Conservation (phyloP, 164 flowering plant species). For the Stephania cephalantha region DNA sequence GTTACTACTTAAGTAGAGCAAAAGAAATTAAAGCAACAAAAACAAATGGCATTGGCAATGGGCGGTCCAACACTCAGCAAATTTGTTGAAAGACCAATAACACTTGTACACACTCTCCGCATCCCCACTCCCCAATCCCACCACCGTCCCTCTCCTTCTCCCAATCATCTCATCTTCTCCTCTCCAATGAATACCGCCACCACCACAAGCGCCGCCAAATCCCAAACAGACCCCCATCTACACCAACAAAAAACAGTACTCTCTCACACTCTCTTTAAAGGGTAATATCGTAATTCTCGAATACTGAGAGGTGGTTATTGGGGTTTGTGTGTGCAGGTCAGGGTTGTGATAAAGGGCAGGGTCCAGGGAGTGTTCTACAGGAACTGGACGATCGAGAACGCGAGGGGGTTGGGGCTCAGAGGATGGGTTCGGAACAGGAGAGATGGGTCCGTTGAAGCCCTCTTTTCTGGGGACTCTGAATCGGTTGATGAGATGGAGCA, state of each 20-base stretch:
- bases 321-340: conserved; percentile 41
- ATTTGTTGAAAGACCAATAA: not conserved
- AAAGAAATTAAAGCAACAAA: no score
- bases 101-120: not conserved
- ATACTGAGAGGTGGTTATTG: no score
- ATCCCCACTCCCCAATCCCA: no score
- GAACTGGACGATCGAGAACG: conserved; percentile 86
- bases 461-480: conserved; percentile 59
- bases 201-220: not conserved
- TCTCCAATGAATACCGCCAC: not conserved
- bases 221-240: conserved; percentile 2
- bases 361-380: conserved; percentile 91
- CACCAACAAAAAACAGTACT: conserved; percentile 19
- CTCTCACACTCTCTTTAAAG: not conserved
- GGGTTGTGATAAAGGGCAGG: conserved; percentile 62
- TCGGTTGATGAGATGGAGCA: conserved; percentile 71
- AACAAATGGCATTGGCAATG: not conserved
- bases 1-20: no score
- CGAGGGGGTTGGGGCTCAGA: conserved; percentile 43
- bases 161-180: not conserved
- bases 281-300: not conserved
- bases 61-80: not conserved
- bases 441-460: conserved; percentile 59
- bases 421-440: conserved; percentile 42
- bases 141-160: not conserved